phyloP scores from a whole-genome alignment of 1,284 basidiomycete genomes.

The Malassezia nana region DNA sequence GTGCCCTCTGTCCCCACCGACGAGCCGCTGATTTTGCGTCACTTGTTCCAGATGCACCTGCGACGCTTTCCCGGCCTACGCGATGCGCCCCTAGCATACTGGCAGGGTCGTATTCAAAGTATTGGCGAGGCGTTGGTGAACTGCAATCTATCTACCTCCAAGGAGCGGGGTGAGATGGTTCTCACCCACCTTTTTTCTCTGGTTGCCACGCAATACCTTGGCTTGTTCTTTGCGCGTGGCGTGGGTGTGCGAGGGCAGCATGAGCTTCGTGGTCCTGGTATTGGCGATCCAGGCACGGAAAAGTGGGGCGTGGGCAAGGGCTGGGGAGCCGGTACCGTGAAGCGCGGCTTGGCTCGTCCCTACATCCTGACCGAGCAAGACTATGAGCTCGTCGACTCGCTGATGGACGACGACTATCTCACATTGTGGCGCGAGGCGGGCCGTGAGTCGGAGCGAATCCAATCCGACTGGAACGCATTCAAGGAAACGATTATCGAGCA shows the following conservation, averaged over 20 bases:
- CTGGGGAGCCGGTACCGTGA: constrained; percentile 47
- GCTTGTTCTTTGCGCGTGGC: constrained; percentile 40
- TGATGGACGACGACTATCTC: constrained; percentile 31
- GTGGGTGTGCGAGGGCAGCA: constrained; percentile 40
- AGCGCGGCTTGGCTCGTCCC: constrained; percentile 44
- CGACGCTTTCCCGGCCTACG: constrained; percentile 37
- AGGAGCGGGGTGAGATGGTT: constrained; percentile 36
- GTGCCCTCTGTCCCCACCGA: constrained; percentile 27
- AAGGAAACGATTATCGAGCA: constrained; percentile 45
- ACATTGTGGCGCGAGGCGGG: constrained; percentile 33
- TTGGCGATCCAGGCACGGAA: constrained; percentile 37
- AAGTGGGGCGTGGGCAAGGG: constrained; percentile 45
- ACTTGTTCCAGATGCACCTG: constrained; percentile 44
- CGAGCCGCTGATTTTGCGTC: constrained; percentile 40
- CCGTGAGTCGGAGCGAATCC: constrained; percentile 30
- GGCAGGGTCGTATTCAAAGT: constrained; percentile 41
- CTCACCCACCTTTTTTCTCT: constrained; percentile 36
- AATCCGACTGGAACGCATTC: constrained; percentile 32
- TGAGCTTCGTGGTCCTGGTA: constrained; percentile 40
- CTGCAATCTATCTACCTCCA: constrained; percentile 33
- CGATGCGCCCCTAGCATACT: constrained; percentile 36
- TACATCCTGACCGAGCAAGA: constrained; percentile 26
- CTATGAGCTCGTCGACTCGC: constrained; percentile 28
- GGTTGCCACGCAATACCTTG: constrained; percentile 36
- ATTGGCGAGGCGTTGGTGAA: constrained; percentile 40